Base-by-base conservation (phyloP, 2,329 filamentous ascomycete species). In the Xylaria sp. region DNA sequence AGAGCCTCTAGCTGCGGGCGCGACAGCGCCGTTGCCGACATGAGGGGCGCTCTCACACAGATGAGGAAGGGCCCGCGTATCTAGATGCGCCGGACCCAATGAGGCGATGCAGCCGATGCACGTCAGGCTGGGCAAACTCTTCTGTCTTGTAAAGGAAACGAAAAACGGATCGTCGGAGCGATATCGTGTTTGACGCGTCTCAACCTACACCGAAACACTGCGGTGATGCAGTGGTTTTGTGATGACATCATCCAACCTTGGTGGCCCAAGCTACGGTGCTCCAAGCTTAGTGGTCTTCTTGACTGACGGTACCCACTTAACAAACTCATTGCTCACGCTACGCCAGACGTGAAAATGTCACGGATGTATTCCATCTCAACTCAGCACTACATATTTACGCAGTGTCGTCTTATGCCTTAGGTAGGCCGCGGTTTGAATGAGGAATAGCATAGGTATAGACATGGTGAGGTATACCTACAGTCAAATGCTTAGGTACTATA, bases 1-100 rank as follows among this genome's bases (percentile, higher is more conserved):
- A 86, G 76, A 13, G 83, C 81, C 45, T 74, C 72, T 7, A 78
- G 71, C 62, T 85, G 82, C 17, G 64, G 48, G 7, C 71, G 51
- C 7, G 66, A 71, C 38, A 77, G 55, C 19, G 50, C 19, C 11
- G 40, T n/a, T n/a, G 60, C 54, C 20, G 52, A 47, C 60, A 60
- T 62, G n/a, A 21, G 39, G 22, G 26, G 37, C 4, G 22, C 21
- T 45, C 20, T 24, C 17, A 34, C 9, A 49, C 20, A n/a, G 38
- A n/a, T 34, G 21, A 11, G 2, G 7, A 29, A 18, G 17, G 18
- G 11, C 5, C 11, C 11, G 24, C 24, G 18, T 20, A 42, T 43
- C 17, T n/a, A 26, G 20, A 51, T n/a, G n/a, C n/a, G n/a, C n/a
- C 24, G 24, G 24, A 26, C 24, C 5, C 5, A 11, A 26, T 11